Evolutionary conservation across 768 basidiomycete genomes (phyloP), one percentile per base, ranked within the genome.

Genomic region (Serendipita sp.): DNA sequence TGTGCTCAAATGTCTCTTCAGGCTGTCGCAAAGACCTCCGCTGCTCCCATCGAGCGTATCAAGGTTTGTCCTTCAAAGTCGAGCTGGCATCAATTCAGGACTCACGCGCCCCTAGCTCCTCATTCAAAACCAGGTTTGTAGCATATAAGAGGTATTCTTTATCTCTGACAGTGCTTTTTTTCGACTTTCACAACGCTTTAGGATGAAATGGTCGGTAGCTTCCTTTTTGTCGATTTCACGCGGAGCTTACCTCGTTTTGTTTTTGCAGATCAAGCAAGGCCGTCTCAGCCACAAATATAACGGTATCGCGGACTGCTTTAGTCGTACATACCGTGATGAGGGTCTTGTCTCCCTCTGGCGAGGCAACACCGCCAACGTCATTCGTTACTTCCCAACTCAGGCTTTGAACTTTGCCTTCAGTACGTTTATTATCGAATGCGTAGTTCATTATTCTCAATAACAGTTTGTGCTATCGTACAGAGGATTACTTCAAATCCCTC

Each of bases 311-410:
- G 96, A 98, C 77, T 96, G 94, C 69, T 96, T 96, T 73, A 42
- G 68, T 66, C 90, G 96, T 68, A 97, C 94, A 64, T 95, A 94
- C 82, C 77, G 75, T 68, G 95, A 97, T 16, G 96, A 99, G 81
- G 96, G 96, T 75, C 77, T 96, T 61, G 80, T 92, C 66, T 88
- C 96, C 22, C 80, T 99, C 72, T 98, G 96, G 96, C 81, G 96
- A 79, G 96, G 96, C 76, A 99, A 99, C 85, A 98, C 95, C 64
- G 95, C 96, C 83, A 99, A 99, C 79, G 96, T 99, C 78, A 96
- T 99, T 79, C 94, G 96, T 74, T 99, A 99, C 88, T 99, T 99
- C 92, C 96, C 96, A 61, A 99, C 96, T 63, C 95, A 99, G 76
- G 96, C 96, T 42, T 78, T 98, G 70, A 99, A 99, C 89, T 98